Evolutionary conservation across 177 flowering plant species (phyloP).

Genomic region (Vitis hybrid): DNA sequence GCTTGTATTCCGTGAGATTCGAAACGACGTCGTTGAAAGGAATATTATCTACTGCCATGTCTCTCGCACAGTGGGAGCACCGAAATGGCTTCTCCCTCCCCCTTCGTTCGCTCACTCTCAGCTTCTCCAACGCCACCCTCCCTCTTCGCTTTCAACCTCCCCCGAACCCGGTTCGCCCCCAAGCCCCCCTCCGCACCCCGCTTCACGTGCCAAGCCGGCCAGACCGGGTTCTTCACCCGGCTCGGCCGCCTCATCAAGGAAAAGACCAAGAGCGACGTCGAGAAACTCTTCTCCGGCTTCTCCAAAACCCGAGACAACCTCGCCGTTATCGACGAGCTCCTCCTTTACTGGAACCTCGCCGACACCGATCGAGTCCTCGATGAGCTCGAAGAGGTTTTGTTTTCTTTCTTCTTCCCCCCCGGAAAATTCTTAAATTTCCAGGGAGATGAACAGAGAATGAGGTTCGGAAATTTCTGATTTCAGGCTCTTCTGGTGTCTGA

Average conservation of each 20-base stretch:
- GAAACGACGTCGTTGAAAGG: conserved; percentile 5
- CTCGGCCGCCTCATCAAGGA: conserved; percentile 88
- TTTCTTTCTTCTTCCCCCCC: background rate
- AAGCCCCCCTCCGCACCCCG: conserved; percentile 16
- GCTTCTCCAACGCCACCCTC: conserved; percentile 6
- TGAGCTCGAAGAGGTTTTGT: conserved; percentile 81
- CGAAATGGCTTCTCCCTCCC: conserved; percentile 26
- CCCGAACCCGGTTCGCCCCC: conserved; percentile 15
- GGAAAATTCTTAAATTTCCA: no score
- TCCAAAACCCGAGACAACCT: conserved; percentile 88
- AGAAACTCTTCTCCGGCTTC: conserved; percentile 86
- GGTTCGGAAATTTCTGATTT: conserved; percentile 8
- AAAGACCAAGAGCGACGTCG: conserved; percentile 94
- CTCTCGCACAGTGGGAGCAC: background rate
- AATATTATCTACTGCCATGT: conserved; percentile 3
- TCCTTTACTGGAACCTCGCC: conserved; percentile 86
- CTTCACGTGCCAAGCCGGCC: conserved; percentile 68
- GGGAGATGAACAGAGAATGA: background rate
- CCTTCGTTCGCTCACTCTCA: conserved; percentile 13
- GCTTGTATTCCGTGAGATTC: no score
- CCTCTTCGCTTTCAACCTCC: conserved; percentile 1
- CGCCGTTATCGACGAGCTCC: conserved; percentile 90
- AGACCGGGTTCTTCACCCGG: conserved; percentile 82
- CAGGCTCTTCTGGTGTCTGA: conserved; percentile 90
- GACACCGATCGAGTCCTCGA: conserved; percentile 94